These are phyloP conservation scores for Plasmodium gonderi DNA, from an alignment of 169 alveolate genomes.

Conservation along the genomic window DNA sequence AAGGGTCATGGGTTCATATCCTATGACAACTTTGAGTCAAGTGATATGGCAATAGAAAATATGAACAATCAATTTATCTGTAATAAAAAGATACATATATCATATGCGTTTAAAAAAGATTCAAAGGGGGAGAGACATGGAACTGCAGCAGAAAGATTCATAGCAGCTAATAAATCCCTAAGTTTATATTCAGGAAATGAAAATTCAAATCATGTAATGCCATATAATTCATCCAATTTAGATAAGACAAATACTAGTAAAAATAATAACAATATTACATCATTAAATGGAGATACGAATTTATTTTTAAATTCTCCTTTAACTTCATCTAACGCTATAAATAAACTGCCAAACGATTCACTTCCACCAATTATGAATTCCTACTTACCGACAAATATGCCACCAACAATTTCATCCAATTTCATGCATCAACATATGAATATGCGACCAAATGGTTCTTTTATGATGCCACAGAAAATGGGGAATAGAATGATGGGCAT, in stretches of 20 bases:
- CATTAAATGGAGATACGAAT: conserved; percentile 18
- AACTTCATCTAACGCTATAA: background rate
- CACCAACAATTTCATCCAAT: conserved; percentile 17
- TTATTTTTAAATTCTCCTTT: conserved; percentile 4
- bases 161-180: conserved; percentile 89
- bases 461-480: conserved; percentile 29
- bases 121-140: conserved; percentile 94
- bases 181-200: conserved; percentile 76
- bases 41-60: conserved; percentile 98
- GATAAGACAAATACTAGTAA: background rate
- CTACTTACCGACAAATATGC: conserved; percentile 16
- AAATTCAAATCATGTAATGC: conserved; percentile 59
- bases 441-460: conserved; percentile 12
- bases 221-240: conserved; percentile 31
- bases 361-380: conserved; percentile 43
- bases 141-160: conserved; percentile 91
- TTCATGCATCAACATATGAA: conserved; percentile 11
- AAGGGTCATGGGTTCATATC: conserved; percentile 97
- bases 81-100: conserved; percentile 96
- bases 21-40: conserved; percentile 97
- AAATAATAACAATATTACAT: background rate
- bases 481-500: conserved; percentile 8
- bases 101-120: conserved; percentile 98
- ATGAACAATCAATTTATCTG: conserved; percentile 97
- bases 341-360: conserved; percentile 26